Conservation (phyloP, 208 protist species). For the Borovskyia barvae region DNA sequence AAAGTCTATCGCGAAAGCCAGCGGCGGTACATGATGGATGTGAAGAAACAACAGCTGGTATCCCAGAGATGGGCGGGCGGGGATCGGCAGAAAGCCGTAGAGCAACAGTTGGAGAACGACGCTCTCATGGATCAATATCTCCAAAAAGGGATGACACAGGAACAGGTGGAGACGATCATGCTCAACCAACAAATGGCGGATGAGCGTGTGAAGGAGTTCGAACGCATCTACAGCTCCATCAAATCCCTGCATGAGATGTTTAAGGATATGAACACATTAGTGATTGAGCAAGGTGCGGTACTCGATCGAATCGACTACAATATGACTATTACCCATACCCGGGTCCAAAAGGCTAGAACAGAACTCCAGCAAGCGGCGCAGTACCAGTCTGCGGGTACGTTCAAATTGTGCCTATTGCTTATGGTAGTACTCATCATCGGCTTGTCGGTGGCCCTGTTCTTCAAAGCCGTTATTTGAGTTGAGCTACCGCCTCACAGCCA, state of each 20-base stretch:
- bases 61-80: constrained; percentile 79
- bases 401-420: constrained; percentile 91
- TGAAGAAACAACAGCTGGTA: constrained; percentile 90
- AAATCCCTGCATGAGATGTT: constrained; percentile 95
- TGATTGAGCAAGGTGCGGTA: constrained; percentile 94
- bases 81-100: constrained; percentile 76
- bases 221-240: constrained; percentile 92
- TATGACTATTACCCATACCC: constrained; percentile 89
- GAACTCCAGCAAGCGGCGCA: constrained; percentile 90
- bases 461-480: constrained; percentile 68
- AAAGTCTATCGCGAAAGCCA: constrained; percentile 90
- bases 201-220: constrained; percentile 92
- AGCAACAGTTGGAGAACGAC: constrained; percentile 87
- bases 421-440: constrained; percentile 88
- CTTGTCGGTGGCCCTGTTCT: constrained; percentile 83
- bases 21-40: constrained; percentile 89
- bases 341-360: constrained; percentile 70
- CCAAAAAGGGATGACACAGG: constrained; percentile 90
- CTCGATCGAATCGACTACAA: constrained; percentile 96
- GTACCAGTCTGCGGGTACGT: constrained; percentile 85
- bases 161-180: constrained; percentile 92
- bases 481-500: neutral
- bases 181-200: constrained; percentile 89
- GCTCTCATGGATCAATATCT: constrained; percentile 89
- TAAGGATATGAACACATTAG: constrained; percentile 90